A percentile compares a stretch with the other conserved stretches of the same genome.
Evolutionary conservation across 495 filamentous ascomycete genomes (phyloP).

Genomic region (Tuber borchii): DNA sequence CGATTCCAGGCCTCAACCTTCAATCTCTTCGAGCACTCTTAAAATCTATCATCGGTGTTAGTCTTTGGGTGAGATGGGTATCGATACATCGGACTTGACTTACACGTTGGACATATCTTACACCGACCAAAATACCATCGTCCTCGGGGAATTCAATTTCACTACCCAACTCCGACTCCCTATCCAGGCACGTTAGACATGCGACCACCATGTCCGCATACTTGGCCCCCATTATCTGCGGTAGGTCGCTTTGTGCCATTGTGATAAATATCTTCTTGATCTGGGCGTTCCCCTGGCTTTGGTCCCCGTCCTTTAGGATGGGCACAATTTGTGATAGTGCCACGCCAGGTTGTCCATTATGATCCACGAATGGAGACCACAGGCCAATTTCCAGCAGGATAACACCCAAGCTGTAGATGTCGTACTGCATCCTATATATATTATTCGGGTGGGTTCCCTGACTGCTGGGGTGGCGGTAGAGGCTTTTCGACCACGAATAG

Average conservation of each 20-base stretch:
- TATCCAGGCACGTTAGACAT: constrained; percentile 55
- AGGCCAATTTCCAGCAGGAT: too few species aligned
- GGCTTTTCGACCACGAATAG: constrained; percentile 45
- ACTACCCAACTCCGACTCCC: constrained; percentile 48
- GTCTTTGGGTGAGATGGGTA: not conserved
- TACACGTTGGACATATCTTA: constrained; percentile 49
- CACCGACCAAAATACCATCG: constrained; percentile 49
- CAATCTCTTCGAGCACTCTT: not conserved
- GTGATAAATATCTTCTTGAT: constrained; percentile 46
- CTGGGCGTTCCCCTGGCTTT: constrained; percentile 18
- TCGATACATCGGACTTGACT: constrained; percentile 1
- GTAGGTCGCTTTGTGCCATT: constrained; percentile 45
- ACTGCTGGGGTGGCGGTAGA: constrained; percentile 55
- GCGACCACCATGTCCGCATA: constrained; percentile 49
- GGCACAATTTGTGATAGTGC: constrained; percentile 9
- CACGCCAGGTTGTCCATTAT: not conserved
- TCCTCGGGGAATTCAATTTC: constrained; percentile 47
- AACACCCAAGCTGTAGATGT: constrained; percentile 62
- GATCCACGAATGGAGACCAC: constrained; percentile 50
- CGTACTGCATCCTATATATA: constrained; percentile 55
- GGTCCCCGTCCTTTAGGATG: constrained; percentile 14
- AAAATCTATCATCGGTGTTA: not conserved
- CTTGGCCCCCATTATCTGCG: constrained; percentile 47
- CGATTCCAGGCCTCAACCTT: too few species aligned
- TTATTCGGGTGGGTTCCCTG: constrained; percentile 46